Base-by-base conservation (phyloP, 768 basidiomycete genomes). In the Pisolithus microcarpus region DNA sequence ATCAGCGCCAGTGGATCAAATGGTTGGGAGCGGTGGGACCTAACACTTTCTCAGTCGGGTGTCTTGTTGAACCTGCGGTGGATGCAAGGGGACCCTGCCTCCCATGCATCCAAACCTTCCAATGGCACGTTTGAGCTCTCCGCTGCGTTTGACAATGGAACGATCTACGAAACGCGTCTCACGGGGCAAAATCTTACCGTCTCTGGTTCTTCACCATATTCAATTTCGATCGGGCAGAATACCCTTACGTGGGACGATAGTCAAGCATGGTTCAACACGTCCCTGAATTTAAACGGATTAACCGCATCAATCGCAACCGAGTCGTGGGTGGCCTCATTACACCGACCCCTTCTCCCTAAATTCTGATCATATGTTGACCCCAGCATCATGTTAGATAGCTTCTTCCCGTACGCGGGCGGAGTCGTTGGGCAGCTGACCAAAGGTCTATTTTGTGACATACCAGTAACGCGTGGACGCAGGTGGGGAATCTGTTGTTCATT, bases 211-310 rank as follows among this genome's bases (percentile, higher is more conserved):
- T 46, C 48, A 30, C 23, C 37, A 21, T 58, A 56, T 42, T 53
- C 52, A 1, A 56, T 58, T 34, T 53, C 54, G 6, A 56, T 52
- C 18, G 51, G 49, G 18, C 43, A 47, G n/a, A 56, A 52, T 39
- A 52, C 45, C 9, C 49, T 58, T 11, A 48, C 55, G 18, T 58
- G 55, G 52, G 56, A 56, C 13, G 54, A 52, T 16, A 49, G 38
- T n/a, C 54, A 56, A 43, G 46, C n/a, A 13, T 56, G 55, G 55
- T 53, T 58, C 8, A 53, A 56, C 37, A 50, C 57, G 10, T 42
- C 50, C 0, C 18, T 58, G n/a, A 26, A 50, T 30, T 31, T 51
- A 0, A 48, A 50, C 21, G 57, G 52, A 11, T 37, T 58, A n/a
- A 49, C 28, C n/a, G 47, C 55, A 9, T 48, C 47, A 1, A 45